These are phyloP conservation scores for Vanrija sp. DNA, from an alignment of 1,284 basidiomycete species.

Conservation along the genomic window DNA sequence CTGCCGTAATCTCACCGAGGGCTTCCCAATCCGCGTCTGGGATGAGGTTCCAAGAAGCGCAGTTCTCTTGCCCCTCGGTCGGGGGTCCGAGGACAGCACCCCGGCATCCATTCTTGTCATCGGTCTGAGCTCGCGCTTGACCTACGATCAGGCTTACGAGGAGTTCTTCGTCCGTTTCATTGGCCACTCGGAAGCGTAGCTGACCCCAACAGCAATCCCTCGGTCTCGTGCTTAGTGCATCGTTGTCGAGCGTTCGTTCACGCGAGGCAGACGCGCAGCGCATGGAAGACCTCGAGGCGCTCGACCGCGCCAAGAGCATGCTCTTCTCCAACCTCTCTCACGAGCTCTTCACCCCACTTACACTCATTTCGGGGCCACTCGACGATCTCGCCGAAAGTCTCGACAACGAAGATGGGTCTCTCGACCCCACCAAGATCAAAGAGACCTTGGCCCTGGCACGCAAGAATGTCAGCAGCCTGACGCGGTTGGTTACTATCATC, in stretches of 20 bases:
- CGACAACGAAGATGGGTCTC: conserved; percentile 10
- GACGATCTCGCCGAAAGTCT: conserved; percentile 36
- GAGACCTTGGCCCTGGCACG: too few species aligned
- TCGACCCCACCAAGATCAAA: too few species aligned
- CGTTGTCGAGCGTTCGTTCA: too few species aligned
- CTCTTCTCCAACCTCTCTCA: conserved; percentile 47
- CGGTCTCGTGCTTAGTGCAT: too few species aligned
- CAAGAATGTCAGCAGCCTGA: conserved; percentile 20
- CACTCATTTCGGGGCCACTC: conserved; percentile 44
- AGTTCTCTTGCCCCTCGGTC: conserved; percentile 46
- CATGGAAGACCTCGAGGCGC: conserved; percentile 46
- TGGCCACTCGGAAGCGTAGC: too few species aligned
- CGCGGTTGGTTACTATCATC: conserved; percentile 43
- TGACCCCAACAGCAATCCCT: too few species aligned
- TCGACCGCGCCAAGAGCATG: conserved; percentile 48
- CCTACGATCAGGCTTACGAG: conserved; percentile 44
- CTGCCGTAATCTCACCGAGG: conserved; percentile 31
- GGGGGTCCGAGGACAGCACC: conserved; percentile 38
- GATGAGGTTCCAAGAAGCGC: conserved; percentile 44
- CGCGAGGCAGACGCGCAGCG: conserved; percentile 32
- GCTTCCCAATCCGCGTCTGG: conserved; percentile 43
- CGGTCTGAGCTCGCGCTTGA: conserved; percentile 43
- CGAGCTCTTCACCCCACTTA: conserved; percentile 49
- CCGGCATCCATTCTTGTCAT: conserved; percentile 44
- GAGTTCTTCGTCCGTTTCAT: conserved; percentile 23